A percentile compares a stretch with the other conserved stretches of the same genome.
Conservation (phyloP, 2,329 filamentous ascomycete genomes). For the Daldinia eschscholtzii region DNA sequence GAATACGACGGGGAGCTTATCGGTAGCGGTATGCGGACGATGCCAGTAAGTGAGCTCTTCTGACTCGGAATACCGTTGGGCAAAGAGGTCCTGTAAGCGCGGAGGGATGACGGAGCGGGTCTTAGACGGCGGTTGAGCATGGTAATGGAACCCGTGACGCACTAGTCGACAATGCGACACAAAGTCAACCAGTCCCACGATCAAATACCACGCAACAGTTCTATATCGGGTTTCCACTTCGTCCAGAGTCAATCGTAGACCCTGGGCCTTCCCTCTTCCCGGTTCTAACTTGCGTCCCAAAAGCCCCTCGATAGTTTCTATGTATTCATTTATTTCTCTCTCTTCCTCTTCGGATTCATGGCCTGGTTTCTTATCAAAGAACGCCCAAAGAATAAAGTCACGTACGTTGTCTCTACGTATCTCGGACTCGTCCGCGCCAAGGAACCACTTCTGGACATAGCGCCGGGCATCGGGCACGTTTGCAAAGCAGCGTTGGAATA, state of each 20-base stretch:
- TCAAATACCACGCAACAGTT: conserved; percentile 73
- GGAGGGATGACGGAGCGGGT: conserved; percentile 67
- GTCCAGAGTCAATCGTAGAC: conserved; percentile 76
- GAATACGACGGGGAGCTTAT: conserved; percentile 71
- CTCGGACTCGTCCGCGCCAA: conserved; percentile 67
- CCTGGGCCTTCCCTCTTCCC: conserved; percentile 68
- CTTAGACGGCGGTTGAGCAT: conserved; percentile 58
- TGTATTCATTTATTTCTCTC: conserved; percentile 60
- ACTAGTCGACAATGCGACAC: conserved; percentile 60
- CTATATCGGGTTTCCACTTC: conserved; percentile 70
- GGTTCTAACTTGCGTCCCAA: conserved; percentile 64
- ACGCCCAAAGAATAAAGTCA: conserved; percentile 76
- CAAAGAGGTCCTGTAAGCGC: conserved; percentile 64
- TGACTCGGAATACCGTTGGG: conserved; percentile 62
- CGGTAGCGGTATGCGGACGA: conserved; percentile 70
- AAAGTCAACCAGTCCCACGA: conserved; percentile 68
- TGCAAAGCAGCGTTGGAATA: conserved; percentile 69
- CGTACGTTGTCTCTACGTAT: conserved; percentile 76
- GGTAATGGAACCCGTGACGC: conserved; percentile 65
- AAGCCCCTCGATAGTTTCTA: conserved; percentile 66
- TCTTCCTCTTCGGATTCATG: conserved; percentile 52
- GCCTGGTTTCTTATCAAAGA: conserved; percentile 63
- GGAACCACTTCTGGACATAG: conserved; percentile 75
- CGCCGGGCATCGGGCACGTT: conserved; percentile 67
- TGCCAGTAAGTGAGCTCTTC: conserved; percentile 73